Base-by-base conservation (phyloP, 2,329 filamentous ascomycete genomes). In the Dothidotthia symphoricarpi region DNA sequence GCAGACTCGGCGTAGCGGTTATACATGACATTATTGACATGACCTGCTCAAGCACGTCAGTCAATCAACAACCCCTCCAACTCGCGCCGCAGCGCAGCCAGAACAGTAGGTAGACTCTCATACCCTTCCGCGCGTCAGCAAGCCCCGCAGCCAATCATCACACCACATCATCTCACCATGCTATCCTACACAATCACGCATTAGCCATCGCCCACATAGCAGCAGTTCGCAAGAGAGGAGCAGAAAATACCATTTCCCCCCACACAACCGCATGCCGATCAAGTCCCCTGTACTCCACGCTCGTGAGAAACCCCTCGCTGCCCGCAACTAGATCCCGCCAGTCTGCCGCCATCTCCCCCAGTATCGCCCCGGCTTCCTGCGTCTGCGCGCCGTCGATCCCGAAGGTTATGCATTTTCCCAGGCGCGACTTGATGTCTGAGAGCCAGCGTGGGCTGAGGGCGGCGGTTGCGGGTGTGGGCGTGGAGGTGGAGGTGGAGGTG, bases 231-330 rank as follows among this genome's bases (percentile, higher is more conserved):
- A n/a, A n/a, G n/a, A n/a, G n/a, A n/a, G n/a, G n/a, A n/a, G n/a
- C n/a, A n/a, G n/a, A n/a, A n/a, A n/a, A n/a, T 69, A 88, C 86
- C 85, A 89, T 88, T 64, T 95, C 88, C 19, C 88, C 89, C 88
- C 87, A 94, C 0, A 80, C 81, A 16, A 94, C 83, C 48, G 76
- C 74, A 43, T 87, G 82, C 36, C 75, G 71, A 47, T 80, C 78
- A 24, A 91, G 60, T 0, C 86, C 80, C 30, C 75, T 78, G 34
- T 80, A 73, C 50, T 77, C 75, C 42, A 75, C 72, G 9, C 73
- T 76, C 0, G 82, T 86, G 47, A 93, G 65, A 62, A 82, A 94
- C 0, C 88, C 87, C 56, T 91, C 85, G 40, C 81, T 81, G 1
- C 86, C 86, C 0, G 83, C 85, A 19, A 86, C 68, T 39, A 93